These are phyloP conservation scores for Yamadazyma dushanensis DNA, from an alignment of 1,139 yeast genomes.

Conservation along the genomic window DNA sequence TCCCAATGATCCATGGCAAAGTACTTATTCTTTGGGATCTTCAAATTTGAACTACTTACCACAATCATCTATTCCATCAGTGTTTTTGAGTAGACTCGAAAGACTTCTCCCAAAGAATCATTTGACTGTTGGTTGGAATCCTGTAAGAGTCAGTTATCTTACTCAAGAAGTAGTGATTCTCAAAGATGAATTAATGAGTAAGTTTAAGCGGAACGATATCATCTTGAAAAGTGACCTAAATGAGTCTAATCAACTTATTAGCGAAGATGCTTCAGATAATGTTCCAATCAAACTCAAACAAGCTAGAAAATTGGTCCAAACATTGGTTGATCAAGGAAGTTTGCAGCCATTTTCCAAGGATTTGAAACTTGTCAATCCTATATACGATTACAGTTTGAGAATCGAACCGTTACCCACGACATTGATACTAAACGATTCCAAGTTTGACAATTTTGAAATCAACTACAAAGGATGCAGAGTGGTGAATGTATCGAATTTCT, in stretches of 20 bases:
- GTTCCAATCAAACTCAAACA: slow-evolving; percentile 49
- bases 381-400: slow-evolving; percentile 66
- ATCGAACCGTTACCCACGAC: slow-evolving; percentile 80
- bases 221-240: slow-evolving; percentile 47
- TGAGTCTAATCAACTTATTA: slow-evolving; percentile 18
- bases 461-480: slow-evolving; percentile 83
- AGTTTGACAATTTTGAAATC: slow-evolving; percentile 70
- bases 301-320: slow-evolving; percentile 74
- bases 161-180: slow-evolving; percentile 79
- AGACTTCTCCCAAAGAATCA: slow-evolving; percentile 63
- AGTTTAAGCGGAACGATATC: slow-evolving; percentile 70
- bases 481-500: slow-evolving; percentile 65
- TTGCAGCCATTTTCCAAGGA: slow-evolving; percentile 72
- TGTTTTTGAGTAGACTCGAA: slow-evolving; percentile 67
- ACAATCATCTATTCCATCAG: slow-evolving; percentile 63
- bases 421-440: slow-evolving; percentile 63
- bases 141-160: slow-evolving; percentile 71
- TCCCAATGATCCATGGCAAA: slow-evolving; percentile 90
- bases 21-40: slow-evolving; percentile 64
- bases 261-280: slow-evolving; percentile 21
- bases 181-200: slow-evolving; percentile 69
- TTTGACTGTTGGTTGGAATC: slow-evolving; percentile 64
- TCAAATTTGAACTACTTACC: slow-evolving; percentile 68
- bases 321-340: slow-evolving; percentile 83
- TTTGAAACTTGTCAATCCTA: slow-evolving; percentile 66